phyloP scores from a whole-genome alignment of 2,329 filamentous ascomycete species.

The Pestalotiopsis sp. region DNA sequence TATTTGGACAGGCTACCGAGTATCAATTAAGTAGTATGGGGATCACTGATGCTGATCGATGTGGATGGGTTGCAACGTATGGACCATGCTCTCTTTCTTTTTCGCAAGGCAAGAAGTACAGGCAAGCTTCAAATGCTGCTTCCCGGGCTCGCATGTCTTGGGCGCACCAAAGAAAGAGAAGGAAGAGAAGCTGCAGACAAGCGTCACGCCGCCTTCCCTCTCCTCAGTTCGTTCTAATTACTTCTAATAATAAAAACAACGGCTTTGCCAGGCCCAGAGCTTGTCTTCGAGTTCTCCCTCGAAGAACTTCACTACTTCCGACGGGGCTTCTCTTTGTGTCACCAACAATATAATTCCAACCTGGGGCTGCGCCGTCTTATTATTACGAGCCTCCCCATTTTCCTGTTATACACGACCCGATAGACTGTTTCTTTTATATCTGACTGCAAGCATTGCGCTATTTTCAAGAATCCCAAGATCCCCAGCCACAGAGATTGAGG shows the following conservation, averaged over 20 bases:
- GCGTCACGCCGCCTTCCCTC: neutral
- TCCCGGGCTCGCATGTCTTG: neutral
- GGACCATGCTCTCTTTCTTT: too few relatives aligned
- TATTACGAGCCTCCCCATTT: neutral
- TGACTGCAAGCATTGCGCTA: neutral
- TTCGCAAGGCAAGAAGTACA: too few relatives aligned
- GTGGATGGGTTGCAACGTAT: too few relatives aligned
- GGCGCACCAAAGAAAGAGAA: neutral
- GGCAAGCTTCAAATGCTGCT: neutral
- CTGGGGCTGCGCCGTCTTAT: neutral
- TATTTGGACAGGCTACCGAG: too few relatives aligned
- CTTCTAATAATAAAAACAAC: slow-evolving; percentile 3
- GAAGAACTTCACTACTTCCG: neutral
- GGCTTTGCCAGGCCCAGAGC: neutral
- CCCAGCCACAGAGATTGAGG: neutral
- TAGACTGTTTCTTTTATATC: neutral
- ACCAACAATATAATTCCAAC: neutral
- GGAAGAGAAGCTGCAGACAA: slow-evolving; percentile 4
- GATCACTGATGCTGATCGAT: too few relatives aligned
- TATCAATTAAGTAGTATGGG: too few relatives aligned
- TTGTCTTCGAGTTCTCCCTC: slow-evolving; percentile 2
- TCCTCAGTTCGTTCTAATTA: slow-evolving; percentile 3
- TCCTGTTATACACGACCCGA: neutral
- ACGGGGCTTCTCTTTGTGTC: neutral
- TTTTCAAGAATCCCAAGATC: neutral